These are phyloP conservation scores for Smithsoniella earleae DNA, from an alignment of 163 green algal species.

Conservation along the genomic window DNA sequence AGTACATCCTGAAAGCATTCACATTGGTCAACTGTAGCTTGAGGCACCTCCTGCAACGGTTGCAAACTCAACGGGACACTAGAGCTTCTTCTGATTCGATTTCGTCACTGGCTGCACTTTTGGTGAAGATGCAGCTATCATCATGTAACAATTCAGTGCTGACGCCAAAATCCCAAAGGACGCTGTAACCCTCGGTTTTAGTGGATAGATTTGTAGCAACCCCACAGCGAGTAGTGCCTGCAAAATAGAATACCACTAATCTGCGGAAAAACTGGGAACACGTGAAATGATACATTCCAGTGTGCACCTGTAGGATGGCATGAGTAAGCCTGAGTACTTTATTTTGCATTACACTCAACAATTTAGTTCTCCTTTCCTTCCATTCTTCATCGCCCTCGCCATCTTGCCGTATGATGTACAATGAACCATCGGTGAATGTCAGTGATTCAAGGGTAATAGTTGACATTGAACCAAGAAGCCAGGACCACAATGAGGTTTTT, in stretches of 20 bases:
- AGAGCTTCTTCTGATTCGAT: not conserved
- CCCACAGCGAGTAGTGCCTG: slow-evolving; percentile 5
- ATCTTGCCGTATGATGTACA: not conserved
- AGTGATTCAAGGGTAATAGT: slow-evolving; percentile 12
- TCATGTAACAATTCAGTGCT: slow-evolving; percentile 27
- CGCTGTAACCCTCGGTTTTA: not conserved
- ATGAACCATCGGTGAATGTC: not conserved
- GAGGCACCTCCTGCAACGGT: not conserved
- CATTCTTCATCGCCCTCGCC: slow-evolving; percentile 5
- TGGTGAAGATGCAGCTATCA: not conserved
- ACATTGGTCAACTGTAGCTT: too few relatives aligned
- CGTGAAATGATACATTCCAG: not conserved
- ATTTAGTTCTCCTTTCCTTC: not conserved
- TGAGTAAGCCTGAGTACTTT: not conserved
- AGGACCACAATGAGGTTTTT: slow-evolving; percentile 11
- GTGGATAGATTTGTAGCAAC: slow-evolving; percentile 2
- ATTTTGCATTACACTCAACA: slow-evolving; percentile 2
- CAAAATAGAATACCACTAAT: not conserved
- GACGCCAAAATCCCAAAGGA: not conserved
- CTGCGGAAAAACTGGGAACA: too few relatives aligned
- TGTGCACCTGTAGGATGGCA: slow-evolving; percentile 1
- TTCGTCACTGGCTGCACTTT: not conserved
- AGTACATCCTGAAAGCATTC: too few relatives aligned
- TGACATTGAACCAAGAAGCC: slow-evolving; percentile 15
- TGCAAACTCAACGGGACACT: not conserved